Conservation (phyloP, 2,329 filamentous ascomycete genomes). For the Aureobasidium sp. region DNA sequence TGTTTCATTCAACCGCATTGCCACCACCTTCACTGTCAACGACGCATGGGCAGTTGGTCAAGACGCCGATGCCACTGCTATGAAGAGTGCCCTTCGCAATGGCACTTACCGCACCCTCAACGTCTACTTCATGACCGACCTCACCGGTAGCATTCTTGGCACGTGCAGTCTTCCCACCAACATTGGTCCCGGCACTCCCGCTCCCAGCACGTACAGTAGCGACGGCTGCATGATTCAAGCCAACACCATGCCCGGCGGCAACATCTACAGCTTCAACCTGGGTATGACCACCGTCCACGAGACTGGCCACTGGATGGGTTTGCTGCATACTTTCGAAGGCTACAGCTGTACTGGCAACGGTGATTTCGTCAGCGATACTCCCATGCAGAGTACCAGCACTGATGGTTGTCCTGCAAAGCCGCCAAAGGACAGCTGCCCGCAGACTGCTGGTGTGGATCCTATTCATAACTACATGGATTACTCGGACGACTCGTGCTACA, state of each 20-base stretch:
- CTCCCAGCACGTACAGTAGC: constrained; percentile 35
- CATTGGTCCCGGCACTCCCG: constrained; percentile 30
- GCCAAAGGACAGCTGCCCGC: constrained; percentile 43
- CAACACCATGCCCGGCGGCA: constrained; percentile 47
- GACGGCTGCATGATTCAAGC: constrained; percentile 52
- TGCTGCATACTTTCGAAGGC: constrained; percentile 40
- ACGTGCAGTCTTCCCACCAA: constrained; percentile 43
- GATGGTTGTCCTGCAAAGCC: constrained; percentile 43
- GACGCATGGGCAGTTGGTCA: constrained; percentile 45
- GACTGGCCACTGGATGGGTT: constrained; percentile 40
- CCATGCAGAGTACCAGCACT: constrained; percentile 35
- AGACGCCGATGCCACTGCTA: constrained; percentile 38
- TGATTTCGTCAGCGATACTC: constrained; percentile 38
- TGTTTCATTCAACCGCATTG: constrained; percentile 43
- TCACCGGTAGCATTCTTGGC: constrained; percentile 41
- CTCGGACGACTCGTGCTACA: constrained; percentile 47
- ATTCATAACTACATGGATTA: constrained; percentile 57
- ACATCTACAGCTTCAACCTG: constrained; percentile 39
- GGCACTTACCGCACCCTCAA: constrained; percentile 49
- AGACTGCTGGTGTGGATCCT: constrained; percentile 38
- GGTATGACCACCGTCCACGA: constrained; percentile 42
- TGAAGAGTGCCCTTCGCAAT: constrained; percentile 46
- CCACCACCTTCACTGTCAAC: constrained; percentile 44
- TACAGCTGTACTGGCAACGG: constrained; percentile 36
- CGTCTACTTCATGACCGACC: constrained; percentile 51